phyloP scores from a whole-genome alignment of 768 basidiomycete genomes.

The Termitomyces sp. region DNA sequence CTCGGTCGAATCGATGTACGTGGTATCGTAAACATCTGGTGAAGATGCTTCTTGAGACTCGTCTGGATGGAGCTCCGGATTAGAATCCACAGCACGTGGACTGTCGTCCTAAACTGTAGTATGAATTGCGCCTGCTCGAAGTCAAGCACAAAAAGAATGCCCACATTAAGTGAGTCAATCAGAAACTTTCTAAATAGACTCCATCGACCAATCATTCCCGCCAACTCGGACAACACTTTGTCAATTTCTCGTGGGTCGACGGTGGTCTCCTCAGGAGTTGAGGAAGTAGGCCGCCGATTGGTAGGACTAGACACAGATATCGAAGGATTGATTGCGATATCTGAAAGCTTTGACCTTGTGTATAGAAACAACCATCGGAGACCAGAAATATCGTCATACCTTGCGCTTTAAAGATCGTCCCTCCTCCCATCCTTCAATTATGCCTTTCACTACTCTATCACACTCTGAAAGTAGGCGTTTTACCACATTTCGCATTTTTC shows the following conservation, averaged over 20 bases:
- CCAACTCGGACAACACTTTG: conserved; percentile 81
- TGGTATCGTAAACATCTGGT: conserved; percentile 14
- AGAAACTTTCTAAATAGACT: conserved; percentile 87
- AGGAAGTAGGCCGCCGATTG: conserved; percentile 27
- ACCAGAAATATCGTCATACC: conserved; percentile 33
- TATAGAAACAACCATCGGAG: background rate
- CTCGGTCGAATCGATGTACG: conserved; percentile 43
- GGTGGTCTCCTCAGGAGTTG: conserved; percentile 44
- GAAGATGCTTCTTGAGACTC: background rate
- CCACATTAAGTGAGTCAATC: conserved; percentile 65
- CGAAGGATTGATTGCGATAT: conserved; percentile 41
- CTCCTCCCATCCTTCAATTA: conserved; percentile 88
- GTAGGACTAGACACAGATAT: conserved; percentile 28
- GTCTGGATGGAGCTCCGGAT: background rate
- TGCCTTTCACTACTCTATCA: conserved; percentile 73
- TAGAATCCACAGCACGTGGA: conserved; percentile 12
- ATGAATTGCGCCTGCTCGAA: background rate
- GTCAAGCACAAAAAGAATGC: conserved; percentile 10
- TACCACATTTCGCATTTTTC: conserved; percentile 83
- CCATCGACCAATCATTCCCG: conserved; percentile 92
- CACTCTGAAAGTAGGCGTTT: conserved; percentile 78
- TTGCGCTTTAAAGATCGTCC: conserved; percentile 82
- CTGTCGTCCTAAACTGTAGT: conserved; percentile 14
- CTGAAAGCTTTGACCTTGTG: conserved; percentile 37
- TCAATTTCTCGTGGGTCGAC: conserved; percentile 91